Evolutionary conservation across 2,329 filamentous ascomycete species (phyloP).

Genomic region (Peltaster fructicola): DNA sequence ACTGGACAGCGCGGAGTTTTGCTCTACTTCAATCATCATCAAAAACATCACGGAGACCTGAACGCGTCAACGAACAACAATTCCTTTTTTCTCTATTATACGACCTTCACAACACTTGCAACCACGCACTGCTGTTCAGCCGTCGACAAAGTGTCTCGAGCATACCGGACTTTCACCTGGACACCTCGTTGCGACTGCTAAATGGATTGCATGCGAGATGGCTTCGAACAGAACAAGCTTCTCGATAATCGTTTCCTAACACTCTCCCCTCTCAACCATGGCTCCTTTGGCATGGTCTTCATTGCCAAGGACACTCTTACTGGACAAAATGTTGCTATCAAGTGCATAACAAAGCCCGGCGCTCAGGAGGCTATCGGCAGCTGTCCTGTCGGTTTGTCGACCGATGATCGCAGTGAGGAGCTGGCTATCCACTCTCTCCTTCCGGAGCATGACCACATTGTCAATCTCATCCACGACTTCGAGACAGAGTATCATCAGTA

Average conservation of each 20-base stretch:
- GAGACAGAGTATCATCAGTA: constrained; percentile 84
- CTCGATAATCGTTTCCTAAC: constrained; percentile 72
- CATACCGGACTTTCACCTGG: constrained; percentile 3
- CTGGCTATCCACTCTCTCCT: constrained; percentile 64
- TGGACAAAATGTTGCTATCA: constrained; percentile 74
- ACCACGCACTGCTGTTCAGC: no score
- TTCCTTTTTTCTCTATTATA: no score
- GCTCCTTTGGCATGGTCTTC: constrained; percentile 98
- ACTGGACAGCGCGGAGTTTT: no score
- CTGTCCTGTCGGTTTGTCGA: constrained; percentile 44
- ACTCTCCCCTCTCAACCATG: constrained; percentile 88
- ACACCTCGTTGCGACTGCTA: constrained; percentile 5
- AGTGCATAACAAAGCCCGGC: constrained; percentile 76
- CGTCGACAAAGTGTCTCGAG: constrained; percentile 5
- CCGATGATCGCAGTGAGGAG: constrained; percentile 73
- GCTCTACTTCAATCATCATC: no score
- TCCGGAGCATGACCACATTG: constrained; percentile 70
- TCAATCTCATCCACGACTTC: constrained; percentile 80
- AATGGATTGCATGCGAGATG: constrained; percentile 78
- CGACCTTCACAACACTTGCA: no score
- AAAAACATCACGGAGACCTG: no score
- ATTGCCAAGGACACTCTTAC: constrained; percentile 67
- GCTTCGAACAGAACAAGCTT: constrained; percentile 61
- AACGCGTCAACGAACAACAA: no score
- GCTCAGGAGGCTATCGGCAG: constrained; percentile 34